A percentile compares a stretch with the other conserved stretches of the same genome.
Conservation (phyloP, 805 yeast genomes). For the Lipomyces starkeyi region DNA sequence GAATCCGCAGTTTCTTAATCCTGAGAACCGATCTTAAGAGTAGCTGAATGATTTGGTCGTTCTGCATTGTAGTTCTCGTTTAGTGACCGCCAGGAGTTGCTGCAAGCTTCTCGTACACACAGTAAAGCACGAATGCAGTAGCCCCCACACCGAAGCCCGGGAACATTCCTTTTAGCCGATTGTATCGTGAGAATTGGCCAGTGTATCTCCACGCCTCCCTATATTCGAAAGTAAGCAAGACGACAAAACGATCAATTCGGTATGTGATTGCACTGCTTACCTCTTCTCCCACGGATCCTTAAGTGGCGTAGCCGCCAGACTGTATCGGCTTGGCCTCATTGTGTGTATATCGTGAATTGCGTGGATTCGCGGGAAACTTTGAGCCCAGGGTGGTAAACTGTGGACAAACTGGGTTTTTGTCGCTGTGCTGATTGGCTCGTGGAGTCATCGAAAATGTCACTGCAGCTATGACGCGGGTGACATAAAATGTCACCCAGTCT, state of each 20-base stretch:
- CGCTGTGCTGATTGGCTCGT: not conserved
- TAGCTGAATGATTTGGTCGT: too few relatives aligned
- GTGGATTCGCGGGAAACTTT: not conserved
- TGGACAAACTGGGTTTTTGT: not conserved
- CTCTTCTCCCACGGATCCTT: constrained; percentile 60
- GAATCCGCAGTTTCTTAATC: not conserved
- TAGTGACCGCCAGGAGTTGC: constrained; percentile 7
- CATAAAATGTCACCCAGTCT: not conserved
- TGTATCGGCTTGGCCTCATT: constrained; percentile 27
- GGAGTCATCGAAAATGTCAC: not conserved
- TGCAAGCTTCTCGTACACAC: constrained; percentile 59
- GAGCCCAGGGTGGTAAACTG: not conserved
- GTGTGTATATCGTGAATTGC: not conserved
- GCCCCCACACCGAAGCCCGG: constrained; percentile 84
- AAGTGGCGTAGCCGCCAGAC: constrained; percentile 31
- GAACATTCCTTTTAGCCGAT: constrained; percentile 71
- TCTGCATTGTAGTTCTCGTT: not conserved
- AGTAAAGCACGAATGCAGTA: constrained; percentile 72
- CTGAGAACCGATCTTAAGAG: not conserved
- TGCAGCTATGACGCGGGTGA: not conserved
- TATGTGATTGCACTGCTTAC: constrained; percentile 39
- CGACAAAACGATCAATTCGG: not conserved
- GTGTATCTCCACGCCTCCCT: constrained; percentile 93
- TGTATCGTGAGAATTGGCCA: constrained; percentile 75
- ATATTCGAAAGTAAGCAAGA: constrained; percentile 11